Conservation (phyloP, 1,284 basidiomycete genomes). For the Melampsora americana region DNA sequence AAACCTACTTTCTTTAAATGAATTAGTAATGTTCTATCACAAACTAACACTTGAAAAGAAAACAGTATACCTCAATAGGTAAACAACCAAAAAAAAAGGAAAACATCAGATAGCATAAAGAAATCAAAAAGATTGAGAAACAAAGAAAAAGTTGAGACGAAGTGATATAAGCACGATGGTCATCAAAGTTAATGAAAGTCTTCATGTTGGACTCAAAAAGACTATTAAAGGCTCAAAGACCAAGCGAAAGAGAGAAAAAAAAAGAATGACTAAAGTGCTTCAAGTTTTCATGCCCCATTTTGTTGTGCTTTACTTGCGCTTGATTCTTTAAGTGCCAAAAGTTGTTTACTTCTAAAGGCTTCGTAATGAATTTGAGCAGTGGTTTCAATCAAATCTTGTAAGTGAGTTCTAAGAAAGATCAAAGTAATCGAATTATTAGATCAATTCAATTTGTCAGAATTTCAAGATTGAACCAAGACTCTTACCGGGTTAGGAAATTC, state of each 20-base stretch:
- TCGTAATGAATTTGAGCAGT: constrained; percentile 99
- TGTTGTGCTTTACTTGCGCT: constrained; percentile 51
- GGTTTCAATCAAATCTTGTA: constrained; percentile 98
- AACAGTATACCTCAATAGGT: too few species aligned
- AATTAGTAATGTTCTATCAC: too few species aligned
- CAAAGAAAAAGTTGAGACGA: background rate
- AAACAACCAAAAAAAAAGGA: too few species aligned
- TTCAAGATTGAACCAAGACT: constrained; percentile 10
- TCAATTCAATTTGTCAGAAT: constrained; percentile 17
- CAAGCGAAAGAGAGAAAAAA: background rate
- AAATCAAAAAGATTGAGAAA: background rate
- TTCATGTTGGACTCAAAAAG: too few species aligned
- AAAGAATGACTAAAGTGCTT: background rate
- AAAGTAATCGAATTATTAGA: background rate
- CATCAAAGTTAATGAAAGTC: background rate
- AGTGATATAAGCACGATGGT: background rate
- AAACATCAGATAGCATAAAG: too few species aligned
- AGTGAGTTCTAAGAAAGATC: constrained; percentile 68
- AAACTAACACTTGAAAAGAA: too few species aligned
- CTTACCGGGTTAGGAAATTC: constrained; percentile 87
- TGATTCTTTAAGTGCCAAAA: constrained; percentile 81
- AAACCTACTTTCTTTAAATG: too few species aligned
- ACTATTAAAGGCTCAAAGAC: too few species aligned
- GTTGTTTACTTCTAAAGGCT: constrained; percentile 96
- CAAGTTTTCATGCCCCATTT: constrained; percentile 30